A percentile compares a stretch with the other conserved stretches of the same genome.
phyloP scores from a whole-genome alignment of 1,139 yeast genomes.

The Hansenula sp. region DNA sequence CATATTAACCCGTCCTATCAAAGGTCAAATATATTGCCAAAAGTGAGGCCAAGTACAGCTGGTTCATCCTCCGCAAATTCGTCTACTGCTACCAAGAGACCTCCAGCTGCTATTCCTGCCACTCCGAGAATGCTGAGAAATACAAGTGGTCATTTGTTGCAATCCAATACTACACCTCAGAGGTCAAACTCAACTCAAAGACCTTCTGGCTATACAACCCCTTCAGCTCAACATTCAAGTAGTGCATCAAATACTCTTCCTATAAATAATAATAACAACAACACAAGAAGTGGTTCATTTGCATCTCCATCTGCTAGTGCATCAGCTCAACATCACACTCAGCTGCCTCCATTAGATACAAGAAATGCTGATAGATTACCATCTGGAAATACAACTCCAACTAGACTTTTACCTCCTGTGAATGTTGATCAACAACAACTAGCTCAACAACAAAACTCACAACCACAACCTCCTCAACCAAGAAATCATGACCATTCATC shows the following conservation, averaged over 20 bases:
- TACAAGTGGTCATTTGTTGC: conserved; percentile 21
- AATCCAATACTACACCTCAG: conserved; percentile 32
- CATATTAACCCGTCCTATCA: conserved; percentile 23
- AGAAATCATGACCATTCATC: conserved; percentile 1
- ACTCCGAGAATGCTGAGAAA: conserved; percentile 77
- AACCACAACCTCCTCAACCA: conserved; percentile 16
- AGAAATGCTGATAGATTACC: conserved; percentile 5
- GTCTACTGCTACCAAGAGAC: neutral
- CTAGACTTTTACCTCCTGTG: conserved; percentile 24
- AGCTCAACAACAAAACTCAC: conserved; percentile 12
- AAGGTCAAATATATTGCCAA: conserved; percentile 17
- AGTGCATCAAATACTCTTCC: neutral
- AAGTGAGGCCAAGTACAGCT: conserved; percentile 15
- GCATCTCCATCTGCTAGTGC: too few species aligned
- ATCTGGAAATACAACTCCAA: conserved; percentile 23
- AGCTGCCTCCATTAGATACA: conserved; percentile 6
- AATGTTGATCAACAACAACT: conserved; percentile 19
- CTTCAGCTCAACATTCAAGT: conserved; percentile 13
- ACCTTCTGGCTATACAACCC: conserved; percentile 13
- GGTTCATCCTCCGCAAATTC: neutral
- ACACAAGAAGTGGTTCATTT: conserved; percentile 4
- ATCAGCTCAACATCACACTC: neutral
- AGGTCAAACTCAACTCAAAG: conserved; percentile 17
- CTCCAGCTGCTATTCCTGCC: conserved; percentile 50
- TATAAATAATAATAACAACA: conserved; percentile 2